A percentile compares a stretch with the other conserved stretches of the same genome.
Evolutionary conservation across 2,329 filamentous ascomycete genomes (phyloP).

Genomic region (Aspergillus pseudoterreus): DNA sequence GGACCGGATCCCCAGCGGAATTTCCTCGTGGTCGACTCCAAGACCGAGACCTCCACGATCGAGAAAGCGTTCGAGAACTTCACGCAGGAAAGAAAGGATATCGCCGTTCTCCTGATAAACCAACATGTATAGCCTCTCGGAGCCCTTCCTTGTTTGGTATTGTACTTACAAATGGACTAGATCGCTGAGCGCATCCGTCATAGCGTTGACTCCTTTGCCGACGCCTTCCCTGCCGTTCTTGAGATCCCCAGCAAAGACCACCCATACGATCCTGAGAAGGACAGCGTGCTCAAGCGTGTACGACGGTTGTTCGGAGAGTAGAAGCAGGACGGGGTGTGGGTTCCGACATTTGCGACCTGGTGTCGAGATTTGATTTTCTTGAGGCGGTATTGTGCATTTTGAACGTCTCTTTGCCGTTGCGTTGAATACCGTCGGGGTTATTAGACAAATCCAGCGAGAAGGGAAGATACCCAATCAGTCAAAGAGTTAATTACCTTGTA

Average conservation of each 20-base stretch:
- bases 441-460: background rate
- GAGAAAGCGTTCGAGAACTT: constrained; percentile 88
- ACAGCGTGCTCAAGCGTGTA: constrained; percentile 90
- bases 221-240: constrained; percentile 91
- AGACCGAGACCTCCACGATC: constrained; percentile 85
- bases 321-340: constrained; percentile 5
- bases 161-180: constrained; percentile 44
- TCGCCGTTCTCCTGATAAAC: constrained; percentile 94
- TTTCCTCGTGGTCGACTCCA: constrained; percentile 92
- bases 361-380: background rate
- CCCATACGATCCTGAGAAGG: constrained; percentile 97
- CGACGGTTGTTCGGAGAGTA: constrained; percentile 64
- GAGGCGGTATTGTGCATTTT: background rate
- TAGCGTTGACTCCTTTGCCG: constrained; percentile 84
- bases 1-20: constrained; percentile 92
- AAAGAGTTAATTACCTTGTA: background rate
- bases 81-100: constrained; percentile 87
- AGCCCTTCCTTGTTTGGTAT: background rate
- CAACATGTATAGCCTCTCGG: constrained; percentile 68
- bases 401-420: background rate
- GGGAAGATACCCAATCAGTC: constrained; percentile 17
- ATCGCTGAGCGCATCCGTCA: constrained; percentile 91
- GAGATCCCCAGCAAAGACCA: constrained; percentile 99
- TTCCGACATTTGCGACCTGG: background rate
- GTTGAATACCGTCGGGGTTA: background rate